Conservation (phyloP, 2,329 filamentous ascomycete species). For the Parastagonospora nodorum region DNA sequence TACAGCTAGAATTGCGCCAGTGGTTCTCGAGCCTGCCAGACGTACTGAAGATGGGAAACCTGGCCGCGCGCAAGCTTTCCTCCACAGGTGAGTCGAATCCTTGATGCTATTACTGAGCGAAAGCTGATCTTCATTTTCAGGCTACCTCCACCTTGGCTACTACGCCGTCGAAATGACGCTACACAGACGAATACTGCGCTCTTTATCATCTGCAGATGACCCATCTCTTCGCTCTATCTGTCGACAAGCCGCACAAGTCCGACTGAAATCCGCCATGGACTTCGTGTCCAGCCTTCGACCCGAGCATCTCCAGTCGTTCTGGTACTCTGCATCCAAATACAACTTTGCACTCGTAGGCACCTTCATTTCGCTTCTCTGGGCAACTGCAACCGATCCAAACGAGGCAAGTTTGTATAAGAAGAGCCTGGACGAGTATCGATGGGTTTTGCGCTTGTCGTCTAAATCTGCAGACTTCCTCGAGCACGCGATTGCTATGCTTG, state of each 20-base stretch:
- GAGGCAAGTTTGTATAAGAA: conserved; percentile 44
- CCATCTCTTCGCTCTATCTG: conserved; percentile 44
- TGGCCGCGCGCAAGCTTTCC: conserved; percentile 36
- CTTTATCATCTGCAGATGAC: conserved; percentile 35
- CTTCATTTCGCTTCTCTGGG: conserved; percentile 48
- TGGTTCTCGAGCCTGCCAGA: conserved; percentile 58
- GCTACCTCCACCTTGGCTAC: conserved; percentile 54
- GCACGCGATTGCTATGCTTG: conserved; percentile 37
- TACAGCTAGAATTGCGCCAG: conserved; percentile 58
- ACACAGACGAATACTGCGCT: conserved; percentile 50
- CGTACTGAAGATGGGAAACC: conserved; percentile 55
- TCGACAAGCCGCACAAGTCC: conserved; percentile 50
- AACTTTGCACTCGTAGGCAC: conserved; percentile 51
- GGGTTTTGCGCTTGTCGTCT: conserved; percentile 49
- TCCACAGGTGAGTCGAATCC: conserved; percentile 33
- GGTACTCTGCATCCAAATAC: conserved; percentile 53
- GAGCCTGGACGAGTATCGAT: conserved; percentile 49
- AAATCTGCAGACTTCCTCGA: conserved; percentile 53
- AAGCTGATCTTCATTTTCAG: too few relatives aligned
- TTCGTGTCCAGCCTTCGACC: conserved; percentile 53
- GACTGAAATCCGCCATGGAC: conserved; percentile 51
- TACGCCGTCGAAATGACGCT: conserved; percentile 54
- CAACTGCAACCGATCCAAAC: conserved; percentile 38
- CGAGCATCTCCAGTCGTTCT: conserved; percentile 54
- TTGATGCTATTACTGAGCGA: too few relatives aligned